phyloP scores from a whole-genome alignment of 1,284 basidiomycete species.

The Puccinia horiana region DNA sequence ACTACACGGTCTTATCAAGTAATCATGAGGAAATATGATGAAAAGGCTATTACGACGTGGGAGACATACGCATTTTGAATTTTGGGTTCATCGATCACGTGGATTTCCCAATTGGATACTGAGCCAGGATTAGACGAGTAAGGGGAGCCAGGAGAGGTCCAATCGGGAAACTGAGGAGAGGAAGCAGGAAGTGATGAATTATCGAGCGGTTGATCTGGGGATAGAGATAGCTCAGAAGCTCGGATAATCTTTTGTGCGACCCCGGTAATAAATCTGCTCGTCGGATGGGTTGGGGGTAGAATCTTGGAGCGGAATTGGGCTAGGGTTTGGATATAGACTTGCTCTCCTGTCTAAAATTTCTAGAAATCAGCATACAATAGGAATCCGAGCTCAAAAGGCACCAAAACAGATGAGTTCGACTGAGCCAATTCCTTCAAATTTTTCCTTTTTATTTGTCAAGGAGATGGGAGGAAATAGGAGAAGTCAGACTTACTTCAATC shows the following conservation, averaged over 20 bases:
- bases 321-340: slow-evolving; percentile 55
- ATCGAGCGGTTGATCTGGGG: slow-evolving; percentile 5
- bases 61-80: slow-evolving; percentile 45
- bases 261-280: slow-evolving; percentile 51
- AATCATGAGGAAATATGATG: neutral
- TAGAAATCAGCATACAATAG: neutral
- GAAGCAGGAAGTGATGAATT: neutral
- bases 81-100: slow-evolving; percentile 45
- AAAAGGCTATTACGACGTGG: too few species aligned
- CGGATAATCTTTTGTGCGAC: slow-evolving; percentile 55
- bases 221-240: slow-evolving; percentile 51
- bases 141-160: neutral
- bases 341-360: slow-evolving; percentile 52
- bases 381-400: neutral
- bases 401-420: neutral
- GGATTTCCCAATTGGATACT: slow-evolving; percentile 45
- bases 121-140: neutral
- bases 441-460: neutral
- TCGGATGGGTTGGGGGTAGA: slow-evolving; percentile 52
- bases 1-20: too few species aligned
- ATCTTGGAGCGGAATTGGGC: slow-evolving; percentile 53
- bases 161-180: slow-evolving; percentile 20
- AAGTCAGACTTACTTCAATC: slow-evolving; percentile 36
- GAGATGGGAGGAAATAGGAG: neutral
- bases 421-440: neutral